Percentiles rank a stretch among this genome's conserved stretches.
phyloP scores from a whole-genome alignment of 208 protist species.

The Crithidia expoeki region DNA sequence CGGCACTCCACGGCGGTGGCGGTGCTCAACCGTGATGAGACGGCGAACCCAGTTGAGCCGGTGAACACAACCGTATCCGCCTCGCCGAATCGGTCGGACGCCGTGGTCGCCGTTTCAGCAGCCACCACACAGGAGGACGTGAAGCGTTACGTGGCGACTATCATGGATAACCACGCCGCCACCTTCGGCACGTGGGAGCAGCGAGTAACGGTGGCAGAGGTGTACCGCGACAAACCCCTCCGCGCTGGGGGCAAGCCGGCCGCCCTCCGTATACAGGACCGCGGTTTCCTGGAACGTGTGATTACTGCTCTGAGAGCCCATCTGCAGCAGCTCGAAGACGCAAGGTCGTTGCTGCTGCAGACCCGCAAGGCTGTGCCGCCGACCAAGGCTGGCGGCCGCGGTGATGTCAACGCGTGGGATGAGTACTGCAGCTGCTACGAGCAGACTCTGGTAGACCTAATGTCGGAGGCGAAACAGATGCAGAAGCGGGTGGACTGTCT shows the following conservation, averaged over 20 bases:
- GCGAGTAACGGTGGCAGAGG: slow-evolving; percentile 31
- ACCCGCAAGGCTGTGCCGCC: slow-evolving; percentile 8
- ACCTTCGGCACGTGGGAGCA: slow-evolving; percentile 39
- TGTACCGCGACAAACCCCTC: slow-evolving; percentile 40
- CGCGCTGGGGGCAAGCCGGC: slow-evolving; percentile 41
- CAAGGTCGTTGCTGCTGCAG: slow-evolving; percentile 31
- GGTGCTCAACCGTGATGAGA: slow-evolving; percentile 5
- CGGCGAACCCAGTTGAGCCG: background rate
- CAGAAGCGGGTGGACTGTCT: slow-evolving; percentile 20
- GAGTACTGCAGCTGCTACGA: slow-evolving; percentile 38
- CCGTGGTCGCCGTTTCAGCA: background rate
- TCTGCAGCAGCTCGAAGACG: slow-evolving; percentile 27
- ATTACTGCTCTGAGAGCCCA: slow-evolving; percentile 8
- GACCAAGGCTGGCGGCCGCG: slow-evolving; percentile 6
- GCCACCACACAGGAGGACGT: slow-evolving; percentile 35
- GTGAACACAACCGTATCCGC: slow-evolving; percentile 14
- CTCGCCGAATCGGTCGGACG: slow-evolving; percentile 2
- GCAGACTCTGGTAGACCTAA: slow-evolving; percentile 25
- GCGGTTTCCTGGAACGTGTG: slow-evolving; percentile 37
- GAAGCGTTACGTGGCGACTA: slow-evolving; percentile 31
- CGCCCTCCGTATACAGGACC: slow-evolving; percentile 34
- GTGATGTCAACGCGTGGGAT: slow-evolving; percentile 26
- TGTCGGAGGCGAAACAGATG: slow-evolving; percentile 25
- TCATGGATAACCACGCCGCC: slow-evolving; percentile 31
- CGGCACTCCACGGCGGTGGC: slow-evolving; percentile 10